Conservation (phyloP, 1,139 yeast genomes). For the Diutina mesorugosa region DNA sequence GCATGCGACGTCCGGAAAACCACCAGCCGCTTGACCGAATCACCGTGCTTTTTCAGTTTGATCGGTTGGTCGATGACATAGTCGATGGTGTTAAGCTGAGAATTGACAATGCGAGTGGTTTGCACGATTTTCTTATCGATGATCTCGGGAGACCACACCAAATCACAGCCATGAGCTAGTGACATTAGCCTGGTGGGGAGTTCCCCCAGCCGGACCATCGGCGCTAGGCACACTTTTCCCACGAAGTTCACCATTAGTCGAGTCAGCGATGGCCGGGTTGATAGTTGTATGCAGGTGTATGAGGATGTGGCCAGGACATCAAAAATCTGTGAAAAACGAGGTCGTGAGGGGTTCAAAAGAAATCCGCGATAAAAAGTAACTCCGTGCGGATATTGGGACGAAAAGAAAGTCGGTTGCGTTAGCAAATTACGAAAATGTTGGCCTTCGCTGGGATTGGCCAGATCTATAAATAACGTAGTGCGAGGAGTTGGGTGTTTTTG, state of each 20-base stretch:
- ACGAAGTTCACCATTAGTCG: slow-evolving; percentile 12
- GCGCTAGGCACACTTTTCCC: slow-evolving; percentile 80
- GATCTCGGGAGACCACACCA: slow-evolving; percentile 94
- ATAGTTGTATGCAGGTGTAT: background rate
- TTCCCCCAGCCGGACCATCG: slow-evolving; percentile 95
- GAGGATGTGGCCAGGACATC: no score
- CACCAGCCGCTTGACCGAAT: slow-evolving; percentile 11
- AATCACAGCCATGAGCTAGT: slow-evolving; percentile 74
- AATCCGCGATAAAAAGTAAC: background rate
- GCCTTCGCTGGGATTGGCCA: background rate
- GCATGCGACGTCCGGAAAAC: slow-evolving; percentile 65
- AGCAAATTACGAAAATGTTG: background rate
- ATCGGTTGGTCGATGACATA: slow-evolving; percentile 20
- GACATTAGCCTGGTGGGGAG: slow-evolving; percentile 77
- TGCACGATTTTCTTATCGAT: slow-evolving; percentile 71
- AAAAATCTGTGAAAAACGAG: background rate
- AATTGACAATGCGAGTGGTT: slow-evolving; percentile 52
- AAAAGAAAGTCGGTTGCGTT: background rate
- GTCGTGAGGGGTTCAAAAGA: background rate
- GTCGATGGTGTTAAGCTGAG: slow-evolving; percentile 45
- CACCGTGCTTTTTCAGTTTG: slow-evolving; percentile 11
- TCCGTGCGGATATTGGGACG: background rate
- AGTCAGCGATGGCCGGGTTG: background rate
- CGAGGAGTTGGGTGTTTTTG: background rate
- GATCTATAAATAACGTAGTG: background rate